Percentiles rank a stretch among this genome's conserved stretches.
phyloP scores from a whole-genome alignment of 208 protist species.

The Naegleria gruberi region DNA sequence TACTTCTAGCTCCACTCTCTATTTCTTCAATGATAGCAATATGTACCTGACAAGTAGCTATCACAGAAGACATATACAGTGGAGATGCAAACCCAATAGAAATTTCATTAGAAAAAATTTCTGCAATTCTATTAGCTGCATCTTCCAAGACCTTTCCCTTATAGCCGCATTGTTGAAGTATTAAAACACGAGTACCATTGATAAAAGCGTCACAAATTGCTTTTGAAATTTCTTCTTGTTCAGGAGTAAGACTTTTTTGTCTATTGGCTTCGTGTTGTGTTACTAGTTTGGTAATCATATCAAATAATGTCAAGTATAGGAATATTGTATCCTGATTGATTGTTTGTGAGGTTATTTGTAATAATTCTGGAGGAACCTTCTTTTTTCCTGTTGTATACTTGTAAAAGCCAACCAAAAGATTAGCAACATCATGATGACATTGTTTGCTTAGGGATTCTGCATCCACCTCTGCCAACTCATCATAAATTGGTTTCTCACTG shows the following conservation, averaged over 20 bases:
- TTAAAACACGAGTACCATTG: background rate
- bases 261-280: background rate
- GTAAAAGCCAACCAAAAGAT: background rate
- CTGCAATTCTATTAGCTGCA: constrained; percentile 4
- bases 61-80: background rate
- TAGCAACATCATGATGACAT: background rate
- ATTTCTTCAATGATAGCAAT: background rate
- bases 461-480: background rate
- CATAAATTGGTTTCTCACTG: background rate
- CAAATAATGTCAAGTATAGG: background rate
- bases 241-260: background rate
- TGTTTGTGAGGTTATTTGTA: background rate
- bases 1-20: background rate
- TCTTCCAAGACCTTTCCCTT: background rate
- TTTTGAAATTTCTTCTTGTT: background rate
- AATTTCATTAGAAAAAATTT: background rate
- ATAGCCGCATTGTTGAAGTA: background rate
- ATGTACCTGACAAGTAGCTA: background rate
- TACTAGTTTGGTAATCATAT: background rate
- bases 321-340: background rate
- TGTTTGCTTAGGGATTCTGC: background rate
- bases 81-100: background rate
- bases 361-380: background rate
- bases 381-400: background rate
- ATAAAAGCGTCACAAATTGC: background rate